Conservation (phyloP, 768 basidiomycete genomes). For the Jaapia argillacea region DNA sequence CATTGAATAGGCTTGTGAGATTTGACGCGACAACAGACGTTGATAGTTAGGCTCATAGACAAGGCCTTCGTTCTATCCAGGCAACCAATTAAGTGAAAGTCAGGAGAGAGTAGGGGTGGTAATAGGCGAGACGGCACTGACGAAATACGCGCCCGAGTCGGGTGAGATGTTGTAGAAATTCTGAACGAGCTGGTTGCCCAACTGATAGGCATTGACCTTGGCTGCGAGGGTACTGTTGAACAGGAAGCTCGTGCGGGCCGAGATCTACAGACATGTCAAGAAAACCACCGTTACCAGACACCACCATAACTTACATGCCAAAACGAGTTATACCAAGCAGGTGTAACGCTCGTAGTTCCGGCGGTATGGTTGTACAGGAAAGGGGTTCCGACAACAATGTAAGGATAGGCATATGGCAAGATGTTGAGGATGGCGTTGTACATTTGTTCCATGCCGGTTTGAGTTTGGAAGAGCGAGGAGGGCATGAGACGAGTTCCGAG, state of each 20-base stretch:
- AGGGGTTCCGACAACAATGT: conserved; percentile 16
- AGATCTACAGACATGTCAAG: conserved; percentile 2
- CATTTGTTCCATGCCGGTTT: conserved; percentile 5
- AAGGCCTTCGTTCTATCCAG: conserved; percentile 27
- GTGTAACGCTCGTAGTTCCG: conserved; percentile 17
- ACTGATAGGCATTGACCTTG: conserved; percentile 5
- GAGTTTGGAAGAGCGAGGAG: conserved; percentile 12
- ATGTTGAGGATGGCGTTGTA: conserved; percentile 9
- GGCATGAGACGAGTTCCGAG: conserved; percentile 20
- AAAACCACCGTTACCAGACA: conserved; percentile 1
- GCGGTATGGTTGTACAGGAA: conserved; percentile 9
- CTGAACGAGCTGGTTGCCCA: conserved; percentile 9
- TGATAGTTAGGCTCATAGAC: conserved; percentile 24
- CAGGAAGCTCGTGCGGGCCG: conserved; percentile 1
- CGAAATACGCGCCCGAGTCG: conserved; percentile 22
- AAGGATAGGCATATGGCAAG: conserved; percentile 14
- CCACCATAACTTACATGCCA: conserved; percentile 13
- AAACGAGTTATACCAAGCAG: conserved; percentile 16
- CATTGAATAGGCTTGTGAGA: background rate
- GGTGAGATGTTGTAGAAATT: conserved; percentile 15
- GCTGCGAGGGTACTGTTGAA: conserved; percentile 12
- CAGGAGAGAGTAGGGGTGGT: background rate
- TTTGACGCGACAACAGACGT: conserved; percentile 4
- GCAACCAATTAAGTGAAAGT: conserved; percentile 2
- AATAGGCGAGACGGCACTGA: conserved; percentile 6